Percentiles rank a stretch among this genome's conserved stretches.
phyloP scores from a whole-genome alignment of 768 basidiomycete species.

The Hericium rajendrae region DNA sequence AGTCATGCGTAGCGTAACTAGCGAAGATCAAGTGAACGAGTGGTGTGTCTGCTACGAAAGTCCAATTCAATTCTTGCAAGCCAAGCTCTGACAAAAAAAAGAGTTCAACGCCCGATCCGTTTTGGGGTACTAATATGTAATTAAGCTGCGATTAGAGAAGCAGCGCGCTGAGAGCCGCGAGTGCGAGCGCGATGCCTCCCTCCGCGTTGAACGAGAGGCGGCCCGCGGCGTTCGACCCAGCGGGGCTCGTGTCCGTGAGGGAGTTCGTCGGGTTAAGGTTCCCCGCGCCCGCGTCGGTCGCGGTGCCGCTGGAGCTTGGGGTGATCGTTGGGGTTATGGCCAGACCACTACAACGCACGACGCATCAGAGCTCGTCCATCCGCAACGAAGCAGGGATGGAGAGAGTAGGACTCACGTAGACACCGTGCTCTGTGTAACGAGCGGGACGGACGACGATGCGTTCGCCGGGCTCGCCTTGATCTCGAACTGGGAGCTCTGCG shows the following conservation, averaged over 20 bases:
- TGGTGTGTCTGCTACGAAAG: too few species aligned
- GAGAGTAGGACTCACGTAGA: neutral
- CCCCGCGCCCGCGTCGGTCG: neutral
- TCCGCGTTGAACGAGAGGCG: neutral
- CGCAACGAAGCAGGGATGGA: neutral
- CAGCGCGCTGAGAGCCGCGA: conserved; percentile 7
- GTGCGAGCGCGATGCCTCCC: conserved; percentile 1
- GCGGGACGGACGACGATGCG: conserved; percentile 1
- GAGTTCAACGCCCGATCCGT: too few species aligned
- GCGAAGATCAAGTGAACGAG: too few species aligned
- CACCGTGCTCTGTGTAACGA: neutral
- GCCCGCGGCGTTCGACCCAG: conserved; percentile 3
- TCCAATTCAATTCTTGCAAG: too few species aligned
- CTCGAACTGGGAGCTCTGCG: conserved; percentile 61
- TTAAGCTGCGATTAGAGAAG: conserved; percentile 1
- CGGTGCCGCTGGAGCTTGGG: neutral
- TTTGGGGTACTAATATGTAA: too few species aligned
- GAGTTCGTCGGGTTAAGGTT: conserved; percentile 5
- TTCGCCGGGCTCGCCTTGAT: conserved; percentile 25
- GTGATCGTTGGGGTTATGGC: neutral
- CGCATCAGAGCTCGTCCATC: neutral
- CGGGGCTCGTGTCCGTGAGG: neutral
- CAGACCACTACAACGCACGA: neutral
- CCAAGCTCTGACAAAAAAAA: too few species aligned
- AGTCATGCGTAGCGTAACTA: too few species aligned